A percentile compares a stretch with the other conserved stretches of the same genome.
Evolutionary conservation across 306 rosid genomes (phyloP).

Genomic region (Acacia melanoxylon): DNA sequence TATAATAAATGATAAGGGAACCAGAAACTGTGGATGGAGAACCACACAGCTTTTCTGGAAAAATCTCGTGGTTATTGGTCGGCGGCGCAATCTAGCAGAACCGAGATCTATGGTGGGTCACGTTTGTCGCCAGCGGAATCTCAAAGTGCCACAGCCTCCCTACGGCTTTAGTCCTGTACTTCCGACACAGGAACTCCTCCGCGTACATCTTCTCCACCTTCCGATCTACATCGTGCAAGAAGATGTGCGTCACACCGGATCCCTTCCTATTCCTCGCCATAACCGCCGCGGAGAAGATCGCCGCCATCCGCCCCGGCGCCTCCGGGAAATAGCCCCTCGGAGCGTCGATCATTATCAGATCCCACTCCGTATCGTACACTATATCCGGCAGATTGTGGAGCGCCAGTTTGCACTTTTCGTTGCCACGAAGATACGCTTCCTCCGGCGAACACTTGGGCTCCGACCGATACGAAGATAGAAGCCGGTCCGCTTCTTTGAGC

Average conservation of each 20-base stretch:
- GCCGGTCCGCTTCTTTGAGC: slow-evolving; percentile 55
- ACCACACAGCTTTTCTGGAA: not conserved
- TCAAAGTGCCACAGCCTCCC: slow-evolving; percentile 86
- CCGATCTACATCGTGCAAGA: slow-evolving; percentile 84
- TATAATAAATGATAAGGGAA: not conserved
- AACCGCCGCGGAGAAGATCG: slow-evolving; percentile 85
- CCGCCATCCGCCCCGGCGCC: slow-evolving; percentile 92
- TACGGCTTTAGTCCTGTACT: slow-evolving; percentile 48
- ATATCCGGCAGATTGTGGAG: slow-evolving; percentile 64
- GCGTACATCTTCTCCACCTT: slow-evolving; percentile 84
- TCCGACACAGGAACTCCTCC: slow-evolving; percentile 72
- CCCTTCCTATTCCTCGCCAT: slow-evolving; percentile 74
- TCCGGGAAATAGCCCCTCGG: slow-evolving; percentile 78
- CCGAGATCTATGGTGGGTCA: not conserved
- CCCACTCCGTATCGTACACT: slow-evolving; percentile 87
- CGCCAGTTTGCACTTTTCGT: slow-evolving; percentile 62
- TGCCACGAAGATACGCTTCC: slow-evolving; percentile 53
- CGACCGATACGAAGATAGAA: slow-evolving; percentile 44
- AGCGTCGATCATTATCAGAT: slow-evolving; percentile 88
- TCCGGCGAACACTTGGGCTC: slow-evolving; percentile 52
- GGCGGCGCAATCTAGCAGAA: slow-evolving; percentile 46
- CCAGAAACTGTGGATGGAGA: not conserved
- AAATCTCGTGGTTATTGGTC: not conserved
- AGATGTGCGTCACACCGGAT: slow-evolving; percentile 81
- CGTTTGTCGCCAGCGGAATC: slow-evolving; percentile 56